Base-by-base conservation (phyloP, 192 early-diverging fungal species). In the Helicostylum pulchrum region DNA sequence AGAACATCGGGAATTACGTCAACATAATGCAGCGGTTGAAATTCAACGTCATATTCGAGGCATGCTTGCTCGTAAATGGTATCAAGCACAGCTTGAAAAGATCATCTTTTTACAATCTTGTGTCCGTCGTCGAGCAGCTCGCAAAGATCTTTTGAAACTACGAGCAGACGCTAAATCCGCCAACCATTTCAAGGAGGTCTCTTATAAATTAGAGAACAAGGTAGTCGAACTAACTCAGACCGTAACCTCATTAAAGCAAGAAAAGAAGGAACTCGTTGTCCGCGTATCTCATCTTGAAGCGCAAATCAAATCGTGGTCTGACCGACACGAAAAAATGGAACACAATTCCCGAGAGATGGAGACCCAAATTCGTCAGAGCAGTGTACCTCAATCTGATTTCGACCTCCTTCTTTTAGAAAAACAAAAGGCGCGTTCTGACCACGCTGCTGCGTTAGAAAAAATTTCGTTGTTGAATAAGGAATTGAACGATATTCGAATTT, bases 161-260 rank as follows among this genome's bases (percentile, higher is more conserved):
- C 90, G 92, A 67, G 84, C 85, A 31, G 97, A 99, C 76, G 88
- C 90, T 36, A 77, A 89, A 51, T 94, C 92, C 42, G 92, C 92
- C 7, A 89, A 86, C 49, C 96, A 97, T 68, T 87, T 95, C 72
- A 92, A 97, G 78, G 90, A 98, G 68, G 85, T 89, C 46, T 94
- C 95, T 30, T 93, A 92, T 75, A 90, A 89, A 78, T 80, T 99
- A 3, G 97, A 99, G 77, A 88, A 84, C 80, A 99, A 97, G 83
- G 92, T 99, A 58, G 88, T 99, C 67, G 93, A 94, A 72, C 83
- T 99, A 64, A 96, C 95, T 31, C 93, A 93, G 66, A 77, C 78
- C 42, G 68, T 95, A 42, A 83, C 83, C 48, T 71, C 78, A 65
- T 75, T 83, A 61, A 83, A 84, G 62, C 79, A 89, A 62, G 91